Evolutionary conservation across 352 stramenopile species (phyloP).

Genomic region (Phytophthora crassamura): DNA sequence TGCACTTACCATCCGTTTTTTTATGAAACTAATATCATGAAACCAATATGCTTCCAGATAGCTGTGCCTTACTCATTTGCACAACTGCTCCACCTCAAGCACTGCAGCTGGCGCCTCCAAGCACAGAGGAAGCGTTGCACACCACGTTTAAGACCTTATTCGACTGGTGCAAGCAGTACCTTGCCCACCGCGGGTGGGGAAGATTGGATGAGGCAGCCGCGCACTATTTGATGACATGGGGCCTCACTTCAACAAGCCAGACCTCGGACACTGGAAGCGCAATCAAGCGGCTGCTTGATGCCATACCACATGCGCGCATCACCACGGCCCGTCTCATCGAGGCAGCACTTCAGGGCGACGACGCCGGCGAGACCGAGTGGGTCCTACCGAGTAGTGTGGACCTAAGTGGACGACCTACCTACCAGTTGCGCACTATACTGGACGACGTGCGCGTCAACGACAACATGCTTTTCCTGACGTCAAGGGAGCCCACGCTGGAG

Average conservation of each 20-base stretch:
- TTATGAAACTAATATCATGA: not conserved
- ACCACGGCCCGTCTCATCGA: no score
- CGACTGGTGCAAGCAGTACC: constrained; percentile 10
- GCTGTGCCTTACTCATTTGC: no score
- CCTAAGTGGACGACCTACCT: no score
- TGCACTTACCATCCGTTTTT: not conserved
- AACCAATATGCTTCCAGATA: no score
- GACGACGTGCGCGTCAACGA: not conserved
- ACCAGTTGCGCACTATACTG: constrained; percentile 5
- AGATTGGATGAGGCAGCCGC: constrained; percentile 8
- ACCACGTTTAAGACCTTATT: constrained; percentile 5
- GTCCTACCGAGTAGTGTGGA: no score
- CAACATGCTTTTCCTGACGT: not conserved
- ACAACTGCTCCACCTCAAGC: not conserved
- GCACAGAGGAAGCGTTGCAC: not conserved
- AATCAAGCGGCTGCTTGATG: no score
- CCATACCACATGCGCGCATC: no score
- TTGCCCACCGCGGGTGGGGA: not conserved
- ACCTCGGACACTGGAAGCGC: not conserved
- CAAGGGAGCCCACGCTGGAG: not conserved
- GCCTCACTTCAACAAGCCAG: not conserved
- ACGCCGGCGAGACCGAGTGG: no score
- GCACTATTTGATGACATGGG: constrained; percentile 7
- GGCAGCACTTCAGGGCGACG: no score
- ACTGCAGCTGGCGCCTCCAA: not conserved